A percentile compares a stretch with the other conserved stretches of the same genome.
phyloP scores from a whole-genome alignment of 2,329 filamentous ascomycete genomes.

The Escovopsis sp. region DNA sequence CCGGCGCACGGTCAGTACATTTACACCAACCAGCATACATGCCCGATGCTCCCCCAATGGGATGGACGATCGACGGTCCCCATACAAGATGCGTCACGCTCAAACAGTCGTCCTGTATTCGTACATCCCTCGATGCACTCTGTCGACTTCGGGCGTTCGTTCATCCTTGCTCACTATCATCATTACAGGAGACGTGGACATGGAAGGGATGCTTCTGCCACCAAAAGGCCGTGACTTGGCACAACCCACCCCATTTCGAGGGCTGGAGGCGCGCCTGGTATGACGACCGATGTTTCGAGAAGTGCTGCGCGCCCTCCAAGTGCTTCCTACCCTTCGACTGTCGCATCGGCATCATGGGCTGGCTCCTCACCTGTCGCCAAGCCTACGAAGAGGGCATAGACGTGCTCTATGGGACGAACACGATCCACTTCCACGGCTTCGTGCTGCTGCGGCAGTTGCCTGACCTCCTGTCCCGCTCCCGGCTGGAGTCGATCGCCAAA shows the following conservation, averaged over 20 bases:
- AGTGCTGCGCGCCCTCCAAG: background rate
- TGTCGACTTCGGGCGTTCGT: background rate
- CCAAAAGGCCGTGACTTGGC: background rate
- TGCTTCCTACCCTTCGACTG: slow-evolving; percentile 1
- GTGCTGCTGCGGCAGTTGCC: background rate
- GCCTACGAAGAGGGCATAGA: slow-evolving; percentile 11
- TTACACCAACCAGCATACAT: background rate
- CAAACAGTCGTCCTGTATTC: no score
- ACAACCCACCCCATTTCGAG: background rate
- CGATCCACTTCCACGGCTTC: slow-evolving; percentile 3
- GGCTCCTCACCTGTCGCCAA: slow-evolving; percentile 11
- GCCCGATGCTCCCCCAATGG: no score
- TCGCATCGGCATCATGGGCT: slow-evolving; percentile 11
- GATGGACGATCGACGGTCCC: no score
- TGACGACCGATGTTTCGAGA: background rate
- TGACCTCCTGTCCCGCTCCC: background rate
- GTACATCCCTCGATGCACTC: no score
- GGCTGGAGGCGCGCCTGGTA: background rate
- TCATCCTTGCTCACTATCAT: background rate
- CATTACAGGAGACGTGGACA: background rate
- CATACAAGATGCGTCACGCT: no score
- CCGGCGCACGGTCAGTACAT: background rate
- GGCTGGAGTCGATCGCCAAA: background rate
- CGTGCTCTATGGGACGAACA: slow-evolving; percentile 11
- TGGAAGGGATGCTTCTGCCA: background rate